Base-by-base conservation (phyloP, 257 asterid genomes). In the Solanum boliviense region DNA sequence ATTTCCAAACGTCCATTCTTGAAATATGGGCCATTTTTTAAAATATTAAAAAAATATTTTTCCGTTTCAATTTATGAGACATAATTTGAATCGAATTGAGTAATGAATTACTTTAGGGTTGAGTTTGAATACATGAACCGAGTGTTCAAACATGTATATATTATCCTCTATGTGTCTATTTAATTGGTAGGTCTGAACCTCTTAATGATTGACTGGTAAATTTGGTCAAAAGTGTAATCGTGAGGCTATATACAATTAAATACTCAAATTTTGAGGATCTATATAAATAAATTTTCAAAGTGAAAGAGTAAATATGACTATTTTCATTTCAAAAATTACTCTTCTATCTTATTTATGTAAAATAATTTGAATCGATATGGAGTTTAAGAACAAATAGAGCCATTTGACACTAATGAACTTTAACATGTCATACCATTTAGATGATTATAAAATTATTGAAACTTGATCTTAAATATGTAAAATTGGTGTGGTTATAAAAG, bases 1-100 rank as follows among this genome's bases (percentile, higher is more conserved):
- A 86, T 35, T 65, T 88, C 73, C 70, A 27, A 46, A 84, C 27
- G 41, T 90, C 88, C 88, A 85, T 89, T 70, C 86, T 89, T 82
- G 70, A 9, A 48, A 3, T 7, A 79, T 34, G 39, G 27, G 0
- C 38, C 5, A 34, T 72, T 3, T 70, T 70, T 15, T 7, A 9
- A 15, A 16, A 6, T 2, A 27, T 27, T 5, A 0, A 25, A 25
- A 58, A 18, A 7, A 25, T 0, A 5, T 0, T 6, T 35, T 0
- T 11, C 1, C 4, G 2, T 1, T 74, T 11, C 3, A 21, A 35
- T 74, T 74, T 36, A 74, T 10, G 9, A 5, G 52, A 21, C 83
- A 74, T 35, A 21, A 35, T 35, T 35, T 35, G 20, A 20, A 74
- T 35, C 0, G 5, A 8, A 16, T 68, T 6, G 11, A 3, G 2